phyloP scores from a whole-genome alignment of 139 green algal species.

The Haematococcus lacustris region DNA sequence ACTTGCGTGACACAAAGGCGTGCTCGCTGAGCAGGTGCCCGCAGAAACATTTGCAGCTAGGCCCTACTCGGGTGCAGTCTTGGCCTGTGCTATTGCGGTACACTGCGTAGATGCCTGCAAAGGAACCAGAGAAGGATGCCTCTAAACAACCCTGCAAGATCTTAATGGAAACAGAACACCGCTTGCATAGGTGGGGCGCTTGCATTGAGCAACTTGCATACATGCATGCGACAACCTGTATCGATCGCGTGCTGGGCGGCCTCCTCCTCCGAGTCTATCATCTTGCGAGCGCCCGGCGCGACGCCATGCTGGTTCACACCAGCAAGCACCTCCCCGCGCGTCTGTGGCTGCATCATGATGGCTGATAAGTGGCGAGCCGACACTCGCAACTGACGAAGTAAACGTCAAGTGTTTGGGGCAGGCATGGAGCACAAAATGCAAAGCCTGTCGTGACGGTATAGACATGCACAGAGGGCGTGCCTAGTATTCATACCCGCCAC shows the following conservation, averaged over 20 bases:
- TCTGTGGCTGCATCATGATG: conserved; percentile 16
- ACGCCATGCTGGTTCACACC: conserved; percentile 17
- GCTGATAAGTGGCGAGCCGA: background rate
- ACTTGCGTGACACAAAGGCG: conserved; percentile 22
- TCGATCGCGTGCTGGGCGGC: conserved; percentile 26
- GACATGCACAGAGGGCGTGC: too few species aligned
- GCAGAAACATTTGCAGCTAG: conserved; percentile 40
- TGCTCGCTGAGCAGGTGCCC: conserved; percentile 28
- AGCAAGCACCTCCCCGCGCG: conserved; percentile 9
- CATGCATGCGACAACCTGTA: too few species aligned
- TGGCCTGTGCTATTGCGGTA: conserved; percentile 6
- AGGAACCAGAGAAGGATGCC: too few species aligned
- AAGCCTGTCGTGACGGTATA: too few species aligned
- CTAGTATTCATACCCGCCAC: too few species aligned
- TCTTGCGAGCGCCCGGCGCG: conserved; percentile 23
- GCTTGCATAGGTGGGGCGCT: too few species aligned
- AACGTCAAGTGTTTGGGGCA: too few species aligned
- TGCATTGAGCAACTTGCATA: too few species aligned
- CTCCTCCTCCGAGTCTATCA: conserved; percentile 37
- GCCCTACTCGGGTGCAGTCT: conserved; percentile 45
- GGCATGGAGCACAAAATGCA: too few species aligned
- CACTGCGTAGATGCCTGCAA: conserved; percentile 12
- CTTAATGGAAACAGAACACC: too few species aligned
- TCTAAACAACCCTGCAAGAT: too few species aligned
- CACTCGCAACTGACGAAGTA: too few species aligned